A percentile compares a stretch with the other conserved stretches of the same genome.
phyloP scores from a whole-genome alignment of 139 green algal species.

The Picocystis salinarum region DNA sequence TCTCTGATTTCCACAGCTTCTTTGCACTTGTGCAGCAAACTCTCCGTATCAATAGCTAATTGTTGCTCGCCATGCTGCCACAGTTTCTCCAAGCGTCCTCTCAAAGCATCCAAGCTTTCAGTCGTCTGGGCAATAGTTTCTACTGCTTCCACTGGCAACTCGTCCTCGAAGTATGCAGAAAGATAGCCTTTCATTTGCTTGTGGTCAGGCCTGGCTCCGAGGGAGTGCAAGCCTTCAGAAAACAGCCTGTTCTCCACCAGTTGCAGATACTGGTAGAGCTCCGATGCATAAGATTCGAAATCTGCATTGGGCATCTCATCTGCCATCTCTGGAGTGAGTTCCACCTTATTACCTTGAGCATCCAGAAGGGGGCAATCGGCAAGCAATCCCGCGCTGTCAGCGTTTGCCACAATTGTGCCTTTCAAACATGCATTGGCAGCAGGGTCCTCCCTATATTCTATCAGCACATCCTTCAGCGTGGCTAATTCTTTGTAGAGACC shows the following conservation, averaged over 20 bases:
- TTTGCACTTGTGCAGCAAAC: not conserved
- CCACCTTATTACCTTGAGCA: conserved; percentile 17
- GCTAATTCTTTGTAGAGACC: conserved; percentile 94
- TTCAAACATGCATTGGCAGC: conserved; percentile 2
- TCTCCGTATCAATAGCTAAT: conserved; percentile 4
- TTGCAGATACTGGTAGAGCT: too few species aligned
- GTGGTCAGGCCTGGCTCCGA: conserved; percentile 41
- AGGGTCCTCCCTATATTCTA: conserved; percentile 53
- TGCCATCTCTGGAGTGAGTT: conserved; percentile 29
- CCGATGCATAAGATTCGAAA: too few species aligned
- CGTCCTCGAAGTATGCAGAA: conserved; percentile 43
- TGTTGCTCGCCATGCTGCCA: conserved; percentile 17
- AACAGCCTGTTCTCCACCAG: conserved; percentile 81
- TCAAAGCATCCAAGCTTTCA: conserved; percentile 13
- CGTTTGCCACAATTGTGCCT: not conserved
- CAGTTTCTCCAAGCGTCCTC: conserved; percentile 19
- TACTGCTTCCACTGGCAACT: conserved; percentile 29
- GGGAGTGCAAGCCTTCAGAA: conserved; percentile 78
- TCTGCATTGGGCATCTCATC: not conserved
- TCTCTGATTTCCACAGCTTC: conserved; percentile 61
- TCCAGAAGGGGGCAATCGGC: not conserved
- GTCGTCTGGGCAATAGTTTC: conserved; percentile 9
- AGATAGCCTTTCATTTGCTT: conserved; percentile 21
- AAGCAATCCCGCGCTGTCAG: too few species aligned
- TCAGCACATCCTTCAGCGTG: conserved; percentile 50